A percentile compares a stretch with the other conserved stretches of the same genome.
phyloP scores from a whole-genome alignment of 139 green algal genomes.

The Pedinophyceae sp. region DNA sequence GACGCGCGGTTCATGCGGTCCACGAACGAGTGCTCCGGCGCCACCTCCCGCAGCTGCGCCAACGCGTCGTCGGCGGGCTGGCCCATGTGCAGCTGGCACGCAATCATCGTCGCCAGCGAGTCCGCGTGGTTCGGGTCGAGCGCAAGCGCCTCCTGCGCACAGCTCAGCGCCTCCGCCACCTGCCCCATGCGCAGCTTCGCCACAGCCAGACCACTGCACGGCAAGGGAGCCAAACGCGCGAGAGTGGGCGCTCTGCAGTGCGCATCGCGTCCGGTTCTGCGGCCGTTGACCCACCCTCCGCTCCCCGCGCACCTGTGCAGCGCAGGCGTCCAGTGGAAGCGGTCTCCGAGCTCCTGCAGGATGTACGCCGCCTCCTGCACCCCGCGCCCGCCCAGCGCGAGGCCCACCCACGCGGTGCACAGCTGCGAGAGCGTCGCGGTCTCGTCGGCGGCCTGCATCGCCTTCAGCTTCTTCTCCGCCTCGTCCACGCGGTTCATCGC shows the following conservation, averaged over 20 bases:
- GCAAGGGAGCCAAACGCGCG: no score
- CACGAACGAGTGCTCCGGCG: not conserved
- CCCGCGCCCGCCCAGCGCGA: not conserved
- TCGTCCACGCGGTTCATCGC: constrained; percentile 2
- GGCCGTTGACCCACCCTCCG: no score
- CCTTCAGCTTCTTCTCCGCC: not conserved
- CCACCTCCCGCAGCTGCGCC: not conserved
- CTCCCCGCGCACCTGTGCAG: constrained; percentile 1
- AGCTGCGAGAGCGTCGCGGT: constrained; percentile 5
- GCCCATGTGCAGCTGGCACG: not conserved
- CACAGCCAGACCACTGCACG: no score
- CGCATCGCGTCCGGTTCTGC: no score
- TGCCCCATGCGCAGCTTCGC: constrained; percentile 3
- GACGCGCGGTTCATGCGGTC: not conserved
- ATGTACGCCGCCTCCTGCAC: constrained; percentile 1
- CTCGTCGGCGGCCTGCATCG: constrained; percentile 3
- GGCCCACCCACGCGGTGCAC: constrained; percentile 1
- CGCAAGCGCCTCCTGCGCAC: not conserved
- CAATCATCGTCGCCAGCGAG: constrained; percentile 1
- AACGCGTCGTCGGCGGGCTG: not conserved
- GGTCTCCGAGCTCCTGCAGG: constrained; percentile 5
- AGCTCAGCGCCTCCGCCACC: not conserved
- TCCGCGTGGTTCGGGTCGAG: constrained; percentile 1
- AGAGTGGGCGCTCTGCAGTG: no score
- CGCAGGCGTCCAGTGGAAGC: constrained; percentile 5